These are phyloP conservation scores for Agastache rugosa DNA, from an alignment of 257 asterid species.

Conservation along the genomic window DNA sequence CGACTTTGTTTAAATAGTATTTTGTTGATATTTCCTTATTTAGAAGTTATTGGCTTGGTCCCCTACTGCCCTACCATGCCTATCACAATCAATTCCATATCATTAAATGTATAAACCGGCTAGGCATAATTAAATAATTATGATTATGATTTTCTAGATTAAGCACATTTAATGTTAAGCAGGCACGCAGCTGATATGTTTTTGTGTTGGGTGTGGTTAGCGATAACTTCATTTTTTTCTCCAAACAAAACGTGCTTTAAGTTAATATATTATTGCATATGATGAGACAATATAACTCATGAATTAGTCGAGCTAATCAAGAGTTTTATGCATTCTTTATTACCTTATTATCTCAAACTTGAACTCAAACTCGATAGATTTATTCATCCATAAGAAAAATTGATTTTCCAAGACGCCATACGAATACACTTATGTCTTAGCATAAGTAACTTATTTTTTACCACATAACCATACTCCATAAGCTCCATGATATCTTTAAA, in stretches of 20 bases:
- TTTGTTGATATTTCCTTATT: background rate
- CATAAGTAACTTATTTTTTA: too few species aligned
- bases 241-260: background rate
- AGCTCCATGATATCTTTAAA: too few species aligned
- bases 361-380: too few species aligned
- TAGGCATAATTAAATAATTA: background rate
- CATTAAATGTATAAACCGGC: constrained; percentile 13
- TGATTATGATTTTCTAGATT: constrained; percentile 18
- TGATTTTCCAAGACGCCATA: too few species aligned
- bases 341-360: too few species aligned
- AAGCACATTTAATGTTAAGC: constrained; percentile 24
- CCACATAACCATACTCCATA: too few species aligned
- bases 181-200: background rate
- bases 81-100: background rate
- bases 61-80: constrained; percentile 1
- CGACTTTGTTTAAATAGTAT: too few species aligned
- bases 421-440: too few species aligned
- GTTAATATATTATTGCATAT: background rate
- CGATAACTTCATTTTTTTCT: background rate
- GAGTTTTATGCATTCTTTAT: too few species aligned
- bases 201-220: constrained; percentile 7
- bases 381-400: too few species aligned
- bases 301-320: too few species aligned
- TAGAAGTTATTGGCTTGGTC: constrained; percentile 18
- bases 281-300: constrained; percentile 13